Evolutionary conservation across 106 monocot species (phyloP).

Genomic region (Hemerocallis citrina): DNA sequence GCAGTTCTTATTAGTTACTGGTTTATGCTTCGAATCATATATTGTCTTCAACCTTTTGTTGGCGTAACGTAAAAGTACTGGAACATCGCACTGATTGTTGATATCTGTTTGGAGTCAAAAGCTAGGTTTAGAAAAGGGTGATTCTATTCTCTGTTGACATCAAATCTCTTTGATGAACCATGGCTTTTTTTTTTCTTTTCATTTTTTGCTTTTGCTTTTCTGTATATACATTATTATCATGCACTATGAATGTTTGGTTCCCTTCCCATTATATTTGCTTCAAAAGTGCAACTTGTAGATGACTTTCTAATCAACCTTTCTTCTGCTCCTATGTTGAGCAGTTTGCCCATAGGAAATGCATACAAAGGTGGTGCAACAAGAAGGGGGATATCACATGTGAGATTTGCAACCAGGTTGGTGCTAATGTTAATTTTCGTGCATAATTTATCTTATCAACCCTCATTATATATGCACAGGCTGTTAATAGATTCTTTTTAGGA

Average conservation of each 20-base stretch:
- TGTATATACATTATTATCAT: not conserved
- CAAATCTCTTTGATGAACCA: too few species aligned
- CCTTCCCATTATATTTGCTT: not conserved
- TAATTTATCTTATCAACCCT: not conserved
- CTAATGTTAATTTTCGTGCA: not conserved
- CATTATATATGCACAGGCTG: not conserved
- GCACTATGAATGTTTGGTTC: not conserved
- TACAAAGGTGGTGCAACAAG: conserved; percentile 89
- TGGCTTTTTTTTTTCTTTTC: too few species aligned
- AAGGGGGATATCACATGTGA: conserved; percentile 86
- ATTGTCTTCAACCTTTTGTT: not conserved
- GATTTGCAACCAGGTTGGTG: conserved; percentile 80
- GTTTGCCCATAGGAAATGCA: conserved; percentile 95
- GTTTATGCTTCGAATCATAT: not conserved
- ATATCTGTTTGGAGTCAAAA: not conserved
- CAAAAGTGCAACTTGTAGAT: not conserved
- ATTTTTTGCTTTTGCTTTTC: not conserved
- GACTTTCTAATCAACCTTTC: not conserved
- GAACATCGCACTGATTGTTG: not conserved
- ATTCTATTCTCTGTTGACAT: too few species aligned
- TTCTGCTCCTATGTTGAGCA: conserved; percentile 15
- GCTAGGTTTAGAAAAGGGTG: too few species aligned
- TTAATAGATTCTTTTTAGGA: too few species aligned
- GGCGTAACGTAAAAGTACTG: not conserved
- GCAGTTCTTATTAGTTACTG: not conserved